Percentiles rank a stretch among this genome's conserved stretches.
These are phyloP conservation scores for Pleoardoris graminearum DNA, from an alignment of 2,329 filamentous ascomycete species.

Conservation along the genomic window DNA sequence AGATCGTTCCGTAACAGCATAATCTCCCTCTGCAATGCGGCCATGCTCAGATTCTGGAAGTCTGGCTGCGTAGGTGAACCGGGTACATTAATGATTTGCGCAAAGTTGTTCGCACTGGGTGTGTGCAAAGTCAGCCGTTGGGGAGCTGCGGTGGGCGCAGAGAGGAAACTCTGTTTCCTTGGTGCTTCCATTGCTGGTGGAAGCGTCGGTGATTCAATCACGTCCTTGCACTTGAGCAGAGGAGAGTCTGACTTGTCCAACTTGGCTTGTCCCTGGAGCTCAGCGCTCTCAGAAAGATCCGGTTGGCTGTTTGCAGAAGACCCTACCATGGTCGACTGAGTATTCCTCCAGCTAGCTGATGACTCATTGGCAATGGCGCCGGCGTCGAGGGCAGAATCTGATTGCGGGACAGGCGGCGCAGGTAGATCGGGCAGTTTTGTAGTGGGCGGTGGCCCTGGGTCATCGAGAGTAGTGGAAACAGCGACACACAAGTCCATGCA, in stretches of 20 bases:
- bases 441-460: conserved; percentile 53
- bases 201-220: conserved; percentile 65
- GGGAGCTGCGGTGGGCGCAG: conserved; percentile 19
- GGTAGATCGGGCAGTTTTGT: conserved; percentile 53
- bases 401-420: conserved; percentile 40
- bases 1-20: conserved; percentile 77
- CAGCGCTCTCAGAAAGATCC: conserved; percentile 25
- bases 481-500: conserved; percentile 70
- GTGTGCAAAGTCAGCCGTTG: conserved; percentile 31
- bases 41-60: conserved; percentile 43
- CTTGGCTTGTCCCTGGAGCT: conserved; percentile 44
- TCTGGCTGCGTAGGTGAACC: conserved; percentile 32
- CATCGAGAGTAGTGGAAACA: conserved; percentile 46
- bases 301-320: conserved; percentile 26
- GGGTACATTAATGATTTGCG: conserved; percentile 26
- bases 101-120: conserved; percentile 41
- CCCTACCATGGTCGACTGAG: conserved; percentile 55
- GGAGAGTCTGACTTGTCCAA: conserved; percentile 55
- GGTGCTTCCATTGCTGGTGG: conserved; percentile 50
- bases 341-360: conserved; percentile 57
- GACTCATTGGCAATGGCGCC: conserved; percentile 35
- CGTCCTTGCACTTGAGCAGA: conserved; percentile 48
- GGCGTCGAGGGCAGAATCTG: conserved; percentile 39
- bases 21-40: conserved; percentile 70
- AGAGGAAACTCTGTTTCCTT: conserved; percentile 28